Evolutionary conservation across 768 basidiomycete species (phyloP).

Genomic region (Piloderma croceum): DNA sequence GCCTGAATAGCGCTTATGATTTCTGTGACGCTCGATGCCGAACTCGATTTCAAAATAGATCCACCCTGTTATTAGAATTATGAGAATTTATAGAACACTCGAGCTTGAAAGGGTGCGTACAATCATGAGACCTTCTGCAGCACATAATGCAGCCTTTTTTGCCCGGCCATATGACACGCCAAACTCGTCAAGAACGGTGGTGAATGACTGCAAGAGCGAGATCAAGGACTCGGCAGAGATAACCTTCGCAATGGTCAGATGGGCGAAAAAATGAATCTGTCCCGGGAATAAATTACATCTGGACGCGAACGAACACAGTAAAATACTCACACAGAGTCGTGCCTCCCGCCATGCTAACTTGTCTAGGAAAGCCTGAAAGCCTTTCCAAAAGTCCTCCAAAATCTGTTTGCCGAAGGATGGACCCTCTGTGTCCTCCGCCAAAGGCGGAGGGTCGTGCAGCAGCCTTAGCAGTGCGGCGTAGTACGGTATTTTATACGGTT

Average conservation of each 20-base stretch:
- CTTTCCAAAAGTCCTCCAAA: slow-evolving; percentile 86
- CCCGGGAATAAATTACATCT: slow-evolving; percentile 7
- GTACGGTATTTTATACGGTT: slow-evolving; percentile 89
- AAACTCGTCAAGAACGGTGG: slow-evolving; percentile 83
- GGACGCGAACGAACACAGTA: background rate
- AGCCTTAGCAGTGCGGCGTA: slow-evolving; percentile 77
- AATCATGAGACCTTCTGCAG: slow-evolving; percentile 76
- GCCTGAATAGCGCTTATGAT: slow-evolving; percentile 68
- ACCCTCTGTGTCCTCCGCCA: slow-evolving; percentile 32
- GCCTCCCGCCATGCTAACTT: slow-evolving; percentile 88
- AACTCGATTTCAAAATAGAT: slow-evolving; percentile 53
- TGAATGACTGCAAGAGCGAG: slow-evolving; percentile 76
- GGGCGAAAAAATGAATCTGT: slow-evolving; percentile 92
- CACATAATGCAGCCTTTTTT: slow-evolving; percentile 74
- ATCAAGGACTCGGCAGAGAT: slow-evolving; percentile 77
- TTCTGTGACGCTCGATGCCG: slow-evolving; percentile 53
- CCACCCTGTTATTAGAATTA: too few relatives aligned
- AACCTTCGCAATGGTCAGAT: slow-evolving; percentile 70
- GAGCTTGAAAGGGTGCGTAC: slow-evolving; percentile 30
- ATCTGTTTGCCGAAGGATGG: slow-evolving; percentile 62
- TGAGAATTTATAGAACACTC: slow-evolving; percentile 2
- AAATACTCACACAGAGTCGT: slow-evolving; percentile 68
- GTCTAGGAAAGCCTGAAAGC: slow-evolving; percentile 84
- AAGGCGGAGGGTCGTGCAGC: slow-evolving; percentile 47
- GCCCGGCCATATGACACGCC: slow-evolving; percentile 83